A percentile compares a stretch with the other conserved stretches of the same genome.
phyloP scores from a whole-genome alignment of 371 early-diverging fungal species.

The Nematocida ausubeli region DNA sequence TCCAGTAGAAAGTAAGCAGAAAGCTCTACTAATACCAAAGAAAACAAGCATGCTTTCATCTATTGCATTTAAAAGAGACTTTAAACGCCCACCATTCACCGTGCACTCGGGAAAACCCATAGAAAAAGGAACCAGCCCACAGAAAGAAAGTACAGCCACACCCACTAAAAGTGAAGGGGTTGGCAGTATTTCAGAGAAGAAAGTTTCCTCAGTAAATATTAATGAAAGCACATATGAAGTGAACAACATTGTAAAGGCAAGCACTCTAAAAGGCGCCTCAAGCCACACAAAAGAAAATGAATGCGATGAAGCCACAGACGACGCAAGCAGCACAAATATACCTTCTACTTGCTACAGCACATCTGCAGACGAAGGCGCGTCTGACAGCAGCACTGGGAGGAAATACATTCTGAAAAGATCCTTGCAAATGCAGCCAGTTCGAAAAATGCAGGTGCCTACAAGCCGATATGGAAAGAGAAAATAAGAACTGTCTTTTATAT shows the following conservation, averaged over 20 bases:
- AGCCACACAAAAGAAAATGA: neutral
- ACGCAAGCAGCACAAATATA: neutral
- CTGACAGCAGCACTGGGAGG: conserved; percentile 20
- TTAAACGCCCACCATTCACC: neutral
- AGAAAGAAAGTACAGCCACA: neutral
- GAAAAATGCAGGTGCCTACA: conserved; percentile 1
- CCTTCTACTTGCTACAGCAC: neutral
- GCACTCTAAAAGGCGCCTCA: neutral
- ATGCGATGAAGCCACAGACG: neutral
- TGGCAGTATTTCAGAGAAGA: neutral
- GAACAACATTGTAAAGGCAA: neutral
- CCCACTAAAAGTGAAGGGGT: neutral
- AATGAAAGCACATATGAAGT: neutral
- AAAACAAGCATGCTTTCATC: neutral
- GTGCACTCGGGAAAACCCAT: neutral
- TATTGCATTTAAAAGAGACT: neutral
- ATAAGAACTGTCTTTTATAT: conserved; percentile 10
- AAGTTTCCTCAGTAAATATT: neutral
- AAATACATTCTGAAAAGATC: neutral
- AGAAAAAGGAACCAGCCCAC: neutral
- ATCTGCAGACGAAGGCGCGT: neutral
- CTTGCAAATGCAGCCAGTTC: neutral
- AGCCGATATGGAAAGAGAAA: conserved; percentile 19
- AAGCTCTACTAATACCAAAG: neutral
- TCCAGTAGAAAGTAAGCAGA: neutral